phyloP scores from a whole-genome alignment of 257 asterid species.

The Linaria vulgaris region DNA sequence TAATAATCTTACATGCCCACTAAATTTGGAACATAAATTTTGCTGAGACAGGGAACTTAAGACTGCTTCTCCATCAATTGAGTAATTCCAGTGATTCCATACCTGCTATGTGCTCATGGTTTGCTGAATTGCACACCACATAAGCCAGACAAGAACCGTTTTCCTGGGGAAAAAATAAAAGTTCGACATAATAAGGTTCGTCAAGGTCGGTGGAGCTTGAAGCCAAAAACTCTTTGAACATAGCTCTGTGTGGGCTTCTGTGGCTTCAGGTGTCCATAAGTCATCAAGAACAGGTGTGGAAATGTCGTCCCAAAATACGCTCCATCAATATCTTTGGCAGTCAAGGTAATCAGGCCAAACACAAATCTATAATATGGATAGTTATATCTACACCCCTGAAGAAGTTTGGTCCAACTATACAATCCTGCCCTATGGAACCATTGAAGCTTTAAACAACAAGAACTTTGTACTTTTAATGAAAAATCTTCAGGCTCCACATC shows the following conservation, averaged over 20 bases:
- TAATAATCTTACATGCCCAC: conserved; percentile 36
- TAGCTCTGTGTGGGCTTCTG: conserved; percentile 81
- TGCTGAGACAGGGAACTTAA: conserved; percentile 18
- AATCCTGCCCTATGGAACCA: too few species aligned
- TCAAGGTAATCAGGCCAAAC: conserved; percentile 48
- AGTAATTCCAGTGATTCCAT: conserved; percentile 36
- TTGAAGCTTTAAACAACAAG: too few species aligned
- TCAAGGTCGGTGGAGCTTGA: conserved; percentile 87
- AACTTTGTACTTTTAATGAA: too few species aligned
- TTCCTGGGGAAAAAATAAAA: conserved; percentile 32
- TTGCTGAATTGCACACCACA: conserved; percentile 33
- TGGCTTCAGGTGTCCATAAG: conserved; percentile 90
- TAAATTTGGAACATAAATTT: conserved; percentile 24
- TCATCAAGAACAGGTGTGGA: conserved; percentile 94
- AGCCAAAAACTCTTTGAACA: conserved; percentile 84
- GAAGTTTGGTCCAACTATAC: too few species aligned
- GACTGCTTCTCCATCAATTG: conserved; percentile 35
- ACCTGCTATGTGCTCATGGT: conserved; percentile 24
- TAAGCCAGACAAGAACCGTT: conserved; percentile 39
- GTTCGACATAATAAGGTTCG: conserved; percentile 25
- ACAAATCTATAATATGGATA: not conserved
- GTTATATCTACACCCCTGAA: too few species aligned
- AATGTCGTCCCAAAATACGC: conserved; percentile 93
- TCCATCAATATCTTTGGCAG: conserved; percentile 75
- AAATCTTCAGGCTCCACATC: too few species aligned